Evolutionary conservation across 352 stramenopile genomes (phyloP), one percentile per base, ranked within the genome.

Genomic region (Phytopythium vexans): DNA sequence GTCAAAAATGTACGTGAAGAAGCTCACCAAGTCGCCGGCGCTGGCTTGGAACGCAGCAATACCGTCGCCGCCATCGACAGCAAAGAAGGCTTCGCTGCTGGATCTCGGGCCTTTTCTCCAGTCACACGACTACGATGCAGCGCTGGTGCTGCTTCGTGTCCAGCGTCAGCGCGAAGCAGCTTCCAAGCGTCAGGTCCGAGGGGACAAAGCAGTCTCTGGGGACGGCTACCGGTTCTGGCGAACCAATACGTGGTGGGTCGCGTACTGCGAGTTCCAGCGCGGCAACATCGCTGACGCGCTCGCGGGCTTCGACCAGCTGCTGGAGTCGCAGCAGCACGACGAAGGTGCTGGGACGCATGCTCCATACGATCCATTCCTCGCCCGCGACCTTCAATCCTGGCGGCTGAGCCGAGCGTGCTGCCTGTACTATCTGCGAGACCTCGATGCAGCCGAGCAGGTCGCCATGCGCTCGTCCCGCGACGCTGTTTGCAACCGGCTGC

Each of bases 241-340:
- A 4, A 34, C 61, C 31, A 80, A 70, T 36, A 82, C 75, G 21
- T 88, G 79, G 72, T 92, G 82, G 82, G 45, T 60, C 11, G 78
- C 78, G 39, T 92, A 89, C 59, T 89, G 77, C 40, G 66, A 85
- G 51, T 92, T 86, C 50, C 70, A 92, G 31, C 58, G 48, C 31
- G 70, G 77, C 27, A 58, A 86, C 35, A 84, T 81, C 38, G 40
- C 51, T 21, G 45, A 58, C 5, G 79, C 82, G 1, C 50, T 88
- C 5, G 46, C 34, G 9, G 66, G 70, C 39, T 86, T 86, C 48
- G 70, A 88, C 8, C 64, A 82, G 37, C 58, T 89, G 1, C 73
- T 88, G 5, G 55, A 65, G 41, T 36, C 36, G 4, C 46, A 54
- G 6, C 54, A 48, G 6, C 56, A 49, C 11, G 49, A 49, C 34